These are phyloP conservation scores for Cenchrus americanus DNA, from an alignment of 176 grass and related monocot species.

Conservation along the genomic window DNA sequence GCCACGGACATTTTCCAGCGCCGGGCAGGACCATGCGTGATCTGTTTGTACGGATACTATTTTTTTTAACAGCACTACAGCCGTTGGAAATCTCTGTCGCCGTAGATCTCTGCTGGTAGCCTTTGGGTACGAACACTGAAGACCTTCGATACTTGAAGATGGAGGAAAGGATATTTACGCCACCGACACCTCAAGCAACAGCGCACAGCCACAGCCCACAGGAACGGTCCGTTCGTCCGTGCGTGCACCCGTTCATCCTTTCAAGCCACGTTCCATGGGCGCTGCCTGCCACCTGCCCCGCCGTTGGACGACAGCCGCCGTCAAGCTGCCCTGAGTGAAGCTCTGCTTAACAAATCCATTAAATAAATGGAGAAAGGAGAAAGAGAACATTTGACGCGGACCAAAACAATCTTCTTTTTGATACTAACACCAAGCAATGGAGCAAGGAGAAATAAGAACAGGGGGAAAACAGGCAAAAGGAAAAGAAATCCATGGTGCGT, in stretches of 20 bases:
- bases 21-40: too few species aligned
- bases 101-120: background rate
- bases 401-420: background rate
- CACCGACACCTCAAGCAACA: background rate
- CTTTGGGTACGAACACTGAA: background rate
- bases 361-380: background rate
- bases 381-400: background rate
- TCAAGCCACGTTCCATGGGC: background rate
- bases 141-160: background rate
- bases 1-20: background rate
- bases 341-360: slow-evolving; percentile 9
- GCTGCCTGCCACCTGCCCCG: background rate
- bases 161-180: background rate
- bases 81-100: background rate
- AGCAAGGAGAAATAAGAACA: slow-evolving; percentile 27
- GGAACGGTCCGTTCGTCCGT: too few species aligned
- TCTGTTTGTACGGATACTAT: too few species aligned
- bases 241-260: too few species aligned
- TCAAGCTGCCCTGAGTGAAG: background rate
- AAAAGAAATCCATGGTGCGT: background rate
- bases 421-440: slow-evolving; percentile 33
- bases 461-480: background rate
- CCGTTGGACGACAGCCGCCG: too few species aligned
- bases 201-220: too few species aligned
- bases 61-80: background rate